phyloP scores from a whole-genome alignment of 2,329 filamentous ascomycete genomes.

The Thielaviopsis ethacetica region DNA sequence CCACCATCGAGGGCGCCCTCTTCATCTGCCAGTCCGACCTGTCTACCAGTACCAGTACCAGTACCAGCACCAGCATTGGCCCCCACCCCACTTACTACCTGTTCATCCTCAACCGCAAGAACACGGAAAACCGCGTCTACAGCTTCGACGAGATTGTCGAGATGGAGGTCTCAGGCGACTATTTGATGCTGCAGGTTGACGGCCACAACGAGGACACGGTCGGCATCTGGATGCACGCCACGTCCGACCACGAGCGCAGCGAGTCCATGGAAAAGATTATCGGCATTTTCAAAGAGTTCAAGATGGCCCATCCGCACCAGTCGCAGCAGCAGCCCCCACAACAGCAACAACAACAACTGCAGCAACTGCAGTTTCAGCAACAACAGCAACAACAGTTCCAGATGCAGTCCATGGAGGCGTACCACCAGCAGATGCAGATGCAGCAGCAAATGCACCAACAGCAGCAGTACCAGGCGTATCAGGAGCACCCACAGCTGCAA shows the following conservation, averaged over 20 bases:
- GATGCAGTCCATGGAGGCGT: background rate
- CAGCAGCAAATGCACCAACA: slow-evolving; percentile 1
- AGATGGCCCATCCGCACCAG: slow-evolving; percentile 11
- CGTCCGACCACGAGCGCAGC: slow-evolving; percentile 27
- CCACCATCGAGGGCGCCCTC: slow-evolving; percentile 68
- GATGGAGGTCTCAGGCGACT: slow-evolving; percentile 44
- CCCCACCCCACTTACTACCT: slow-evolving; percentile 49
- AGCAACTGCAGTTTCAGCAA: background rate
- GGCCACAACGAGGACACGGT: slow-evolving; percentile 26
- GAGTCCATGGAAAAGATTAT: slow-evolving; percentile 26
- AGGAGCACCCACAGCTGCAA: slow-evolving; percentile 1
- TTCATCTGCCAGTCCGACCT: slow-evolving; percentile 39
- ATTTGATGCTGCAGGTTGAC: slow-evolving; percentile 32
- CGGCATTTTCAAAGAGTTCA: slow-evolving; percentile 23
- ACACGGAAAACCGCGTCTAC: slow-evolving; percentile 53
- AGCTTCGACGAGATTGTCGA: slow-evolving; percentile 44
- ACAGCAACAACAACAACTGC: background rate
- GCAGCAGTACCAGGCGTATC: background rate
- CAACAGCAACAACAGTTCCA: slow-evolving; percentile 5
- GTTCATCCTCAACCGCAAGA: slow-evolving; percentile 57
- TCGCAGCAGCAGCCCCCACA: background rate
- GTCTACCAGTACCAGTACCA: no score
- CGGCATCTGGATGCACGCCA: slow-evolving; percentile 39
- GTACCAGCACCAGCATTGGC: no score
- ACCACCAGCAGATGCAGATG: background rate